Evolutionary conservation across 1,284 basidiomycete species (phyloP).

Genomic region (Pascua sp.): DNA sequence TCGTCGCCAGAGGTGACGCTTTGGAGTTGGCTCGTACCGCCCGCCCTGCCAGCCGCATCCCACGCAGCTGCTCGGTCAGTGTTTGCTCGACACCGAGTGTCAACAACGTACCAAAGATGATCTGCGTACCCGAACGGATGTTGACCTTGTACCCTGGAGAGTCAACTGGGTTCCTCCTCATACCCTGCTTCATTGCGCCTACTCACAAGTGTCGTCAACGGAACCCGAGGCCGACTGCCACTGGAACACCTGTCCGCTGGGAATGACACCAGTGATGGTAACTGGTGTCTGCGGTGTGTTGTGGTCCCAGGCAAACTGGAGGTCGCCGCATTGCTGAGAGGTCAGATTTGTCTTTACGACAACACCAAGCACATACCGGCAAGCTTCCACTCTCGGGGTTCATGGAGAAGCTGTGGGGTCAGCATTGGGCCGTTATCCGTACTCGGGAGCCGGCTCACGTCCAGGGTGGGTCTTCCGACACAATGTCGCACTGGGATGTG

Average conservation of each 20-base stretch:
- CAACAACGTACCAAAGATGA: conserved; percentile 22
- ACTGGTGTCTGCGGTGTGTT: conserved; percentile 24
- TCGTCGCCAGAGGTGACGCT: conserved; percentile 21
- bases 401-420: conserved; percentile 4
- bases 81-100: no score
- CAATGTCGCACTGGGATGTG: conserved; percentile 21
- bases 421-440: background rate
- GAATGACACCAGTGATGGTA: conserved; percentile 39
- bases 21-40: conserved; percentile 33
- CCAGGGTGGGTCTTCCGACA: conserved; percentile 9
- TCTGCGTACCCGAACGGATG: conserved; percentile 28
- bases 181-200: background rate
- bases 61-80: conserved; percentile 20
- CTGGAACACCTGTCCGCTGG: conserved; percentile 38
- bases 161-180: background rate
- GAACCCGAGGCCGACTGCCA: conserved; percentile 3
- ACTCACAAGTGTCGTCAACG: background rate
- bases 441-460: background rate
- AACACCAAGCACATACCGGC: background rate
- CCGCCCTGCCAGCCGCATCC: conserved; percentile 23
- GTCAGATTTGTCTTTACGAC: background rate
- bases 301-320: conserved; percentile 32
- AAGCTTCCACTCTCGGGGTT: background rate
- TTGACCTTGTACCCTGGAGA: conserved; percentile 34
- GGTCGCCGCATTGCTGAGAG: conserved; percentile 28